Evolutionary conservation across 2,329 filamentous ascomycete genomes (phyloP).

Genomic region (Calonectria pteridis): DNA sequence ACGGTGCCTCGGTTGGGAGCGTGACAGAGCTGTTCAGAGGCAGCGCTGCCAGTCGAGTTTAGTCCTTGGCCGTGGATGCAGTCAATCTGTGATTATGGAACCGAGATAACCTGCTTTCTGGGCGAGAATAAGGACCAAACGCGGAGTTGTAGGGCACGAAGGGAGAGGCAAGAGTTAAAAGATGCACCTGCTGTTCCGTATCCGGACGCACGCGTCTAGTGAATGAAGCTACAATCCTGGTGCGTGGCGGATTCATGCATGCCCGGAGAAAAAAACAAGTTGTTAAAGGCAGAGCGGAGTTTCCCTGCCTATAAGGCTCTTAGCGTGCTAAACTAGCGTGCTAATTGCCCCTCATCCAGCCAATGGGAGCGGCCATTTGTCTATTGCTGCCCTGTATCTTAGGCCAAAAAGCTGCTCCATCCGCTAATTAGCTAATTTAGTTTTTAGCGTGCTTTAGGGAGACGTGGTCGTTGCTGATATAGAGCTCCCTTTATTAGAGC

Average conservation of each 20-base stretch:
- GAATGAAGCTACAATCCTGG: background rate
- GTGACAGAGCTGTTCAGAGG: background rate
- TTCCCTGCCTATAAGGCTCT: background rate
- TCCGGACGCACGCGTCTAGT: background rate
- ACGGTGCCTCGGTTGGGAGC: background rate
- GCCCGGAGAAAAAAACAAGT: background rate
- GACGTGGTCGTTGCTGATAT: background rate
- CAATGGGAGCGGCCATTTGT: background rate
- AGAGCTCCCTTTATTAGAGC: background rate
- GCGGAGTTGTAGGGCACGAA: background rate
- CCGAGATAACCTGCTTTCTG: background rate
- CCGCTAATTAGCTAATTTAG: background rate
- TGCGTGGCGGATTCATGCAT: background rate
- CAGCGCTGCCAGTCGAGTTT: background rate
- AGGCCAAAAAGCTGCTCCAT: background rate
- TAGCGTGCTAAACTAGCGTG: constrained; percentile 13
- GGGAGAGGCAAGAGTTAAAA: background rate
- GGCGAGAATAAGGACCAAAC: background rate
- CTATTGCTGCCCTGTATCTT: background rate
- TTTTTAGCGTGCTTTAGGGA: background rate
- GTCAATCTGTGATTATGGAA: background rate
- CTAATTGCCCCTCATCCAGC: background rate
- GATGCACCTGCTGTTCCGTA: background rate
- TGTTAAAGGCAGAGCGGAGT: background rate
- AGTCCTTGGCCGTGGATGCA: background rate